Conservation (phyloP, 257 asterid species). For the Plantago elongata region DNA sequence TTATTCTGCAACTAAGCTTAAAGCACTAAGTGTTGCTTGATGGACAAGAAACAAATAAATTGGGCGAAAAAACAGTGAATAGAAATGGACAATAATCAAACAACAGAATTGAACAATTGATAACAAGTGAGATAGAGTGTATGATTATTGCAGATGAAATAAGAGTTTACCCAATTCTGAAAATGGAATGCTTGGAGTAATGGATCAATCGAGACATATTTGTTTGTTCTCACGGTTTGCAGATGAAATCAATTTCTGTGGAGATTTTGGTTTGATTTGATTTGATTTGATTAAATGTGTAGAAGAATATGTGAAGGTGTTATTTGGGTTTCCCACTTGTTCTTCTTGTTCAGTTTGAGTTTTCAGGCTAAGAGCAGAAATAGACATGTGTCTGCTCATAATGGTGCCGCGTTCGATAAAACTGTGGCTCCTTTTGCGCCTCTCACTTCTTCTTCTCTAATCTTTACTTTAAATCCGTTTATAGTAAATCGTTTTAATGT, state of each 20-base stretch:
- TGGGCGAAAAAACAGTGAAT: too few relatives aligned
- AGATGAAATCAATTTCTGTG: conserved; percentile 1
- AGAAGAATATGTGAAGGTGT: too few relatives aligned
- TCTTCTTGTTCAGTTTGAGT: not conserved
- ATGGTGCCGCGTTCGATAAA: conserved; percentile 20
- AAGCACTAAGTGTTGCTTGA: too few relatives aligned
- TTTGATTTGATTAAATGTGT: not conserved
- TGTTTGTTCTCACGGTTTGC: not conserved
- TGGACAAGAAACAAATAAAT: too few relatives aligned
- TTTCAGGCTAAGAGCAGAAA: not conserved
- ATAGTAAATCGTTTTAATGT: too few relatives aligned
- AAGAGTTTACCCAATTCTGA: conserved; percentile 45
- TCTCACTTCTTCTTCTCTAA: not conserved
- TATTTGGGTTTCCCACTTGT: not conserved
- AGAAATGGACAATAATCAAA: too few relatives aligned
- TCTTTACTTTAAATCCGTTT: too few relatives aligned
- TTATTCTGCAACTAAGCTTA: too few relatives aligned
- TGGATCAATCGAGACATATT: conserved; percentile 67
- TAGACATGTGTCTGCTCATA: conserved; percentile 27
- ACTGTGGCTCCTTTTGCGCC: conserved; percentile 40
- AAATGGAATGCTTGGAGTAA: conserved; percentile 38
- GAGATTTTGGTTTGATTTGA: not conserved
- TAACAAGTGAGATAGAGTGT: not conserved
- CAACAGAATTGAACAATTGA: too few relatives aligned
- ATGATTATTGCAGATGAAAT: not conserved